Evolutionary conservation across 2,329 filamentous ascomycete species (phyloP), one percentile per base, ranked within the genome.

Genomic region (Septoria petroselini): DNA sequence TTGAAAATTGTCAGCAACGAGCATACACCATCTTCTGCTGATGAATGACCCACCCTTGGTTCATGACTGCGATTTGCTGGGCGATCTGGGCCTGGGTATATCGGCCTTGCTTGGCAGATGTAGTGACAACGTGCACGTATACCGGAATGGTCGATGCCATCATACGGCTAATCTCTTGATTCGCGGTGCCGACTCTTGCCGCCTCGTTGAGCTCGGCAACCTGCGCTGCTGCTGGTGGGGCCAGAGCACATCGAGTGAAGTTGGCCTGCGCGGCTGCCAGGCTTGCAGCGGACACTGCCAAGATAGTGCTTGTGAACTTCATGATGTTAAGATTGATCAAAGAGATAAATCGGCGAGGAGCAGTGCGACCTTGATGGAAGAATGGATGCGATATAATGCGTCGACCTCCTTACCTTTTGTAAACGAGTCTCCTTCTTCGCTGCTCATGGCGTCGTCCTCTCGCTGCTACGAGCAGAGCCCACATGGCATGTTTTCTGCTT

Each of bases 41-140:
- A 42, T 3, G 3, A 14, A 7, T 7, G 17, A 31, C 6, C 14
- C 11, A 21, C 12, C 19, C 17, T 4, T 14, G 3, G 37, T 30
- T 37, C 27, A 45, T 21, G 33, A 27, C 23, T 27, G 25, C 17
- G 18, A 53, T 53, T 30, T 53, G 50, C 14, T 18, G 25, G 27
- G 41, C 31, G 34, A 66, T 41, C 41, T 23, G 18, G 6, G 25
- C 12, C 25, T 14, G 17, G 12, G 50, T 44, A 46, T 53, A 53
- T 15, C 41, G 45, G 11, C 50, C 45, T 25, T 49, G 46, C 15
- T 62, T 65, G 35, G 59, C 61, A 1, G 41, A 43, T 14, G 63
- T 67, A 33, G 65, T 62, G 15, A 73, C 65, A 35, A 73, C 67
- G 58, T 73, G 71, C 59, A 73, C 71, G 51, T 71, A 67, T 3